A percentile compares a stretch with the other conserved stretches of the same genome.
These are phyloP conservation scores for Ascochyta rabiei DNA, from an alignment of 2,329 filamentous ascomycete species.

Conservation along the genomic window DNA sequence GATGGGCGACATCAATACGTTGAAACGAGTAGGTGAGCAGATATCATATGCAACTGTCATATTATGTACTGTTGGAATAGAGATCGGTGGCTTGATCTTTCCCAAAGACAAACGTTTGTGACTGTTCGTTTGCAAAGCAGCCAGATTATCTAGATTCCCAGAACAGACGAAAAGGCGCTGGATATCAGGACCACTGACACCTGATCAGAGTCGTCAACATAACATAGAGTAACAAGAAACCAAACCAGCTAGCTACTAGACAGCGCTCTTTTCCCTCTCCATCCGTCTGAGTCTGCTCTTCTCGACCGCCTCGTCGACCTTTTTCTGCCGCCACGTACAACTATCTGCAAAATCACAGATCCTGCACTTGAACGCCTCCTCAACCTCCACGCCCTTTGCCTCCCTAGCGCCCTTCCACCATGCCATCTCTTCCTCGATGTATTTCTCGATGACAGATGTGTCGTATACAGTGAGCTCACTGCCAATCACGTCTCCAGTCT, in stretches of 20 bases:
- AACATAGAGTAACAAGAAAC: neutral
- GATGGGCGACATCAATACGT: no score
- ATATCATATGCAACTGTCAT: no score
- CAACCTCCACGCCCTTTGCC: slow-evolving; percentile 76
- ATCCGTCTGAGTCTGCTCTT: slow-evolving; percentile 38
- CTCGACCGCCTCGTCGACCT: slow-evolving; percentile 66
- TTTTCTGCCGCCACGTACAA: slow-evolving; percentile 77
- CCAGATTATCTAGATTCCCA: no score
- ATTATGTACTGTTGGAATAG: no score
- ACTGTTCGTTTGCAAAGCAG: no score
- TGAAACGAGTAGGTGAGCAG: no score
- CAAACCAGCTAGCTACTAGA: slow-evolving; percentile 15
- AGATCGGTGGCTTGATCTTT: no score
- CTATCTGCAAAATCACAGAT: slow-evolving; percentile 80
- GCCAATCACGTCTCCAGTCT: slow-evolving; percentile 60
- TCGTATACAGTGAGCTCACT: slow-evolving; percentile 71
- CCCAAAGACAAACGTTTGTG: no score
- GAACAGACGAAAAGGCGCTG: no score
- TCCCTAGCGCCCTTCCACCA: slow-evolving; percentile 85
- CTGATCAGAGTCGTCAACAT: no score
- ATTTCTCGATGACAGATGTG: slow-evolving; percentile 64
- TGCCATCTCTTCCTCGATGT: slow-evolving; percentile 72
- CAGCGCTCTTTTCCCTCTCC: slow-evolving; percentile 33
- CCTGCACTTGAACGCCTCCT: slow-evolving; percentile 88
- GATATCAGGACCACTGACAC: no score